phyloP scores from a whole-genome alignment of 192 early-diverging fungal species.

The Coemansia sp. region DNA sequence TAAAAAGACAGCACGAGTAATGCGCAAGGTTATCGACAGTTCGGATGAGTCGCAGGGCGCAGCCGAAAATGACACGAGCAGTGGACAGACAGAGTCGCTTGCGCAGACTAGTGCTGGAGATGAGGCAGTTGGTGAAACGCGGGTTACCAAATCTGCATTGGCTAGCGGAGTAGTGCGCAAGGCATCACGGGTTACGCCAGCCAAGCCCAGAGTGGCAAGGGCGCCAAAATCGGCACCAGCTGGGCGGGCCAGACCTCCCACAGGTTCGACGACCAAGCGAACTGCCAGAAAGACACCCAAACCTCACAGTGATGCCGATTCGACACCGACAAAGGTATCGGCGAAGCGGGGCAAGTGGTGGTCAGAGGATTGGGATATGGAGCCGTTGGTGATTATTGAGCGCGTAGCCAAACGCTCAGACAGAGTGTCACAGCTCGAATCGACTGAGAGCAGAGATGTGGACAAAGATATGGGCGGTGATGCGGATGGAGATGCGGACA shows the following conservation, averaged over 20 bases:
- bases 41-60: conserved; percentile 26
- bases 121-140: not conserved
- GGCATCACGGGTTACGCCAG: not conserved
- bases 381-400: conserved; percentile 5
- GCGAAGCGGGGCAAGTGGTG: not conserved
- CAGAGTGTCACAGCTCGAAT: not conserved
- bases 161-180: not conserved
- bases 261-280: not conserved
- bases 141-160: not conserved
- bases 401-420: not conserved
- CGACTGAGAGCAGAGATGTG: not conserved
- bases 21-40: conserved; percentile 21
- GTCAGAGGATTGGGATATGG: not conserved
- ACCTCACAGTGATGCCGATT: not conserved
- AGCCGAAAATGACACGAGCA: not conserved
- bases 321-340: not conserved
- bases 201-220: not conserved
- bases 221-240: conserved; percentile 10
- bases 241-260: conserved; percentile 5
- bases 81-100: not conserved
- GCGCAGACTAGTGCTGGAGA: not conserved
- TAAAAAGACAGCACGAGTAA: not conserved
- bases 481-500: not conserved
- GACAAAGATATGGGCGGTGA: too few species aligned
- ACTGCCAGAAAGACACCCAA: not conserved